Evolutionary conservation across 1,284 basidiomycete species (phyloP).

Genomic region (Polyporus tsugae): DNA sequence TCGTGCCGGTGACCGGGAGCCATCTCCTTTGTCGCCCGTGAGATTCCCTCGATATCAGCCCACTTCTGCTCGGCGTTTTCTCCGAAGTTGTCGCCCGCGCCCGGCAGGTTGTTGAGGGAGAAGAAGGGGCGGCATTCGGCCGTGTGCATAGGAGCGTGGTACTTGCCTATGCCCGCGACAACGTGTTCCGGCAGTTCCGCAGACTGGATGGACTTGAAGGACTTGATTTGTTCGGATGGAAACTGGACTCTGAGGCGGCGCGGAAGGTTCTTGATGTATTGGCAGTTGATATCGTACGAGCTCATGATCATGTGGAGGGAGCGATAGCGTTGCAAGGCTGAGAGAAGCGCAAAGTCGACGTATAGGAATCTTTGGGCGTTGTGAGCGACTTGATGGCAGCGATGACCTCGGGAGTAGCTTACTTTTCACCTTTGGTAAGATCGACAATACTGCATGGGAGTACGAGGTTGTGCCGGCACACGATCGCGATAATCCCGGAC

Average conservation of each 20-base stretch:
- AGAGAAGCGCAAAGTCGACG: conserved; percentile 21
- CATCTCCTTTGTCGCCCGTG: conserved; percentile 1
- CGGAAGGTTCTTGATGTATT: conserved; percentile 18
- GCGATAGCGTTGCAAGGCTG: conserved; percentile 13
- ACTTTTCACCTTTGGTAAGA: conserved; percentile 10
- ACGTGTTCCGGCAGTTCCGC: neutral
- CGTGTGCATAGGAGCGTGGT: conserved; percentile 34
- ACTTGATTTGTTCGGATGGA: neutral
- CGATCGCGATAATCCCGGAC: neutral
- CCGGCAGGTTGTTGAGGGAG: conserved; percentile 26
- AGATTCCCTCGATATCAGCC: neutral
- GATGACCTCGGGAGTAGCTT: neutral
- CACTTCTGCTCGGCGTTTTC: neutral
- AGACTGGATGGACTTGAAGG: conserved; percentile 2
- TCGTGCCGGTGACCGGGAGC: conserved; percentile 1
- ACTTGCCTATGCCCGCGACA: conserved; percentile 30
- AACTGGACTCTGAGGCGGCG: conserved; percentile 3
- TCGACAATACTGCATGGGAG: neutral
- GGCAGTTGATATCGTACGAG: conserved; percentile 26
- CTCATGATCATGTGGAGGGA: neutral
- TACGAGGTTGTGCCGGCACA: neutral
- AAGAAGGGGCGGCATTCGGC: conserved; percentile 26
- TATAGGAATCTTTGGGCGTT: neutral
- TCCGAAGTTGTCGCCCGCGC: neutral
- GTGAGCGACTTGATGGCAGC: neutral